phyloP scores from a whole-genome alignment of 2,329 filamentous ascomycete species.

The Aspergillus hortae region DNA sequence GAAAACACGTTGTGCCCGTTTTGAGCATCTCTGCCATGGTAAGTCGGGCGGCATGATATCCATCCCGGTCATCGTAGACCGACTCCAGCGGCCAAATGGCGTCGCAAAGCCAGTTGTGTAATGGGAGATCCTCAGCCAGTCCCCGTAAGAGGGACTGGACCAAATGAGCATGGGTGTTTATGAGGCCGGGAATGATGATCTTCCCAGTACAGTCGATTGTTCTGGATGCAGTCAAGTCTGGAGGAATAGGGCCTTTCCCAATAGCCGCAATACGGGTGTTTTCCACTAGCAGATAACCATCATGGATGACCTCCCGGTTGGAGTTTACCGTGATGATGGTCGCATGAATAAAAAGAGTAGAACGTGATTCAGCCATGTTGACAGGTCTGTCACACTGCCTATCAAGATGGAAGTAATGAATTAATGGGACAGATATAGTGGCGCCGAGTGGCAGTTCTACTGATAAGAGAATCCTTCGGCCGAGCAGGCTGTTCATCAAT shows the following conservation, averaged over 20 bases:
- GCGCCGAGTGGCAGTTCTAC: background rate
- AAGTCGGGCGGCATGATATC: conserved; percentile 47
- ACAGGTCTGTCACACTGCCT: background rate
- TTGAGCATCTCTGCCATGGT: conserved; percentile 52
- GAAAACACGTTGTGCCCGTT: conserved; percentile 50
- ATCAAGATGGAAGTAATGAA: background rate
- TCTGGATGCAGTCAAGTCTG: conserved; percentile 19
- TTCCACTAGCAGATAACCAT: conserved; percentile 46
- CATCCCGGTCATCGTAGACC: conserved; percentile 45
- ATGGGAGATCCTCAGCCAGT: conserved; percentile 48
- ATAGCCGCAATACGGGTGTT: conserved; percentile 42
- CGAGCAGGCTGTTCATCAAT: background rate
- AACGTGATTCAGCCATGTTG: background rate
- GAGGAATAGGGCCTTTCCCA: conserved; percentile 17
- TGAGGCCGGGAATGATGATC: conserved; percentile 48
- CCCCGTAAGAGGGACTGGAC: conserved; percentile 48
- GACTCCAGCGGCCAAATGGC: conserved; percentile 49
- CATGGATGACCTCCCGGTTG: conserved; percentile 42
- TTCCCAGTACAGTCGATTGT: conserved; percentile 38
- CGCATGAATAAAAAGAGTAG: conserved; percentile 28
- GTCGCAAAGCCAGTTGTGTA: conserved; percentile 52
- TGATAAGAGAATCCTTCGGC: background rate
- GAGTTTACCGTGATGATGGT: conserved; percentile 53
- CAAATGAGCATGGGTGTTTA: conserved; percentile 51
- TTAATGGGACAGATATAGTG: background rate